Conservation (phyloP, 176 grass and related monocot species). For the Phragmites australis region DNA sequence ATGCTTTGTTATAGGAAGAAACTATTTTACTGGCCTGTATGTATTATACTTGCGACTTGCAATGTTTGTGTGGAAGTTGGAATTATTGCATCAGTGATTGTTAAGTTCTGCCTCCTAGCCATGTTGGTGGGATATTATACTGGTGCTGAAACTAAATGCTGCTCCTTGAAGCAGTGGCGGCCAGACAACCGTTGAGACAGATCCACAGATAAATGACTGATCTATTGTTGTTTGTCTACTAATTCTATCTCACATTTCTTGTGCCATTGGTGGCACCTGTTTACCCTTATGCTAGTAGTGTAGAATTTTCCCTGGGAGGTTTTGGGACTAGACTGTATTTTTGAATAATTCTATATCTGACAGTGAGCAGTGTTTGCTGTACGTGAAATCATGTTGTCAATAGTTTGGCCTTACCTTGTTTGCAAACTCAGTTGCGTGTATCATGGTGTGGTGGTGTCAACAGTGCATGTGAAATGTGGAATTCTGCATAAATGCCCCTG, state of each 20-base stretch:
- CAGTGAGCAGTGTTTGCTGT: not conserved
- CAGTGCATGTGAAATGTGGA: too few relatives aligned
- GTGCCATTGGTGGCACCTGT: not conserved
- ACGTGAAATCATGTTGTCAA: not conserved
- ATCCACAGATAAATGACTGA: conserved; percentile 63
- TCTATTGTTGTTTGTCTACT: conserved; percentile 65
- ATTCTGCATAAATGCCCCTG: conserved; percentile 13
- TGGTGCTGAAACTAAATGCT: conserved; percentile 61
- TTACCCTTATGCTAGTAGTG: too few relatives aligned
- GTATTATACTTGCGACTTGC: too few relatives aligned
- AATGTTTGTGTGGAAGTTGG: too few relatives aligned
- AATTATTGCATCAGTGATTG: conserved; percentile 31
- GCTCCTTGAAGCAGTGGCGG: conserved; percentile 43
- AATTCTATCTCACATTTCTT: conserved; percentile 71
- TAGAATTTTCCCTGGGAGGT: not conserved
- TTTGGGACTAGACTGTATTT: not conserved
- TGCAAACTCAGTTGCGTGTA: not conserved
- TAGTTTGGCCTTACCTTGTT: not conserved
- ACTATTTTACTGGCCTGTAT: too few relatives aligned
- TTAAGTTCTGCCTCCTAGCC: conserved; percentile 30
- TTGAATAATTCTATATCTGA: not conserved
- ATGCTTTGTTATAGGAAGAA: too few relatives aligned
- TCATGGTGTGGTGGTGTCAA: not conserved
- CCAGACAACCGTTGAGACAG: conserved; percentile 86
- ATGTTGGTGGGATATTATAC: conserved; percentile 43